Conservation (phyloP, 306 rosid genomes). For the Dryas octopetala region DNA sequence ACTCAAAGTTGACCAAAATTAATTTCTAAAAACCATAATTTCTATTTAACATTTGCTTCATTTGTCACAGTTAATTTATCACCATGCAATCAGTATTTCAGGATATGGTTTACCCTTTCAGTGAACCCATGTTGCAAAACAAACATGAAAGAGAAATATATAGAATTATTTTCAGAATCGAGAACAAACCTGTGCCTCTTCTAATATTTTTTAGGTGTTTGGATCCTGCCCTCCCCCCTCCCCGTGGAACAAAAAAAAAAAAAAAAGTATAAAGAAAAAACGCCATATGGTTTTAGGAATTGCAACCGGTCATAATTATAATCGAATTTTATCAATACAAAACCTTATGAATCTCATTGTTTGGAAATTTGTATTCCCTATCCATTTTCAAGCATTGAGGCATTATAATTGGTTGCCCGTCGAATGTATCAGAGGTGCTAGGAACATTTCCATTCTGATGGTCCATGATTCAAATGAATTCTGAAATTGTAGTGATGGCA, state of each 20-base stretch:
- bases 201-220: background rate
- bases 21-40: too few species aligned
- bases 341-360: background rate
- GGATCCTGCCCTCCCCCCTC: background rate
- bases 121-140: background rate
- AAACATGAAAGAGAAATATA: slow-evolving; percentile 1
- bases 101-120: background rate
- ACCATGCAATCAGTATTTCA: slow-evolving; percentile 8
- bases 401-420: background rate
- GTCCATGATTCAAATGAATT: background rate
- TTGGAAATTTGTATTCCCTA: background rate
- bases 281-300: background rate
- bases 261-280: background rate
- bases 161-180: background rate
- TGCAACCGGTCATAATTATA: background rate
- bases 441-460: background rate
- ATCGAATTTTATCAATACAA: background rate
- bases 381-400: background rate
- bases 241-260: background rate
- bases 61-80: slow-evolving; percentile 3
- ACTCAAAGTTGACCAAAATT: too few species aligned
- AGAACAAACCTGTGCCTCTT: background rate
- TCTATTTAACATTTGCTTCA: background rate
- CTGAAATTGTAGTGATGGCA: slow-evolving; percentile 14
- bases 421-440: background rate